Evolutionary conservation across 257 asterid species (phyloP).

Genomic region (Capsicum rhomboideum): DNA sequence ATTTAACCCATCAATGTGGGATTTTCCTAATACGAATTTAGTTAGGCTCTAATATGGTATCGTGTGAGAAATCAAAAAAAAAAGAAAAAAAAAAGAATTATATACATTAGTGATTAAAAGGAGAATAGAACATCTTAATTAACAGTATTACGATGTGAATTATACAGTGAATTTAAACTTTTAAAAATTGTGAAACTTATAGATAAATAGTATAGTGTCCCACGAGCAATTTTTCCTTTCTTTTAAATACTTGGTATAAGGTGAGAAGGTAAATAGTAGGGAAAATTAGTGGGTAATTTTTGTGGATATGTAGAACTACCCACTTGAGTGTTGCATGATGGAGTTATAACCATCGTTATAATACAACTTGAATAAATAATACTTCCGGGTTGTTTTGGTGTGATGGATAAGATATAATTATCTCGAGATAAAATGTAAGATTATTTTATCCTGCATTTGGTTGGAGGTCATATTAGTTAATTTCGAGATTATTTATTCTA

Average conservation of each 20-base stretch:
- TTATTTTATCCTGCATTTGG: no score
- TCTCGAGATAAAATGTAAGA: no score
- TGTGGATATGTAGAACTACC: neutral
- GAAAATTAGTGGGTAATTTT: neutral
- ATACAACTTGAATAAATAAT: neutral
- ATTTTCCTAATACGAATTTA: no score
- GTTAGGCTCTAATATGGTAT: no score
- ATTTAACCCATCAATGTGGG: no score
- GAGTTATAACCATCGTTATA: neutral
- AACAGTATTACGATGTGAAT: neutral
- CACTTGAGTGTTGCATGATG: neutral
- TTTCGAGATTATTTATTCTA: no score
- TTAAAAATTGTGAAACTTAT: neutral
- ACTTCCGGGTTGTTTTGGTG: no score
- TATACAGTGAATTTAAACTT: neutral
- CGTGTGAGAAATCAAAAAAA: no score
- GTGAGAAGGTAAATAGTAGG: neutral
- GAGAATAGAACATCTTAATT: neutral
- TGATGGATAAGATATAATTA: no score
- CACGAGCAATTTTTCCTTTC: no score
- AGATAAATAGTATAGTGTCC: neutral
- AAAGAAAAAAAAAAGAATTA: neutral
- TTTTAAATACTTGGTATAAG: neutral
- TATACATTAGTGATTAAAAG: neutral
- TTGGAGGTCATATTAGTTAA: no score